A percentile compares a stretch with the other conserved stretches of the same genome.
These are phyloP conservation scores for Schwanniomyces occidentalis DNA, from an alignment of 805 yeast genomes.

Conservation along the genomic window DNA sequence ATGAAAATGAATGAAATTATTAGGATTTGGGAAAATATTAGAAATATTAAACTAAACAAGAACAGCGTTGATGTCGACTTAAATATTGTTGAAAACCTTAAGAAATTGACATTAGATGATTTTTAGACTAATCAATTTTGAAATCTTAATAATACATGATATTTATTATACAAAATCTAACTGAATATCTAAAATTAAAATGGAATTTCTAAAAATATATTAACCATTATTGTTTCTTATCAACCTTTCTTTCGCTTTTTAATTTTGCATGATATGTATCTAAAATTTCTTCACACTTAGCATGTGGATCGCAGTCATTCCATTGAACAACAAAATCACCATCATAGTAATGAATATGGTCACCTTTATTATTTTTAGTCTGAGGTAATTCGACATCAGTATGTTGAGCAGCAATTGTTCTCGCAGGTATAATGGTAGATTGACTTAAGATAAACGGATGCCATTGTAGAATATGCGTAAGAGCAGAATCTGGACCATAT, in stretches of 20 bases:
- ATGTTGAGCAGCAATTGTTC: constrained; percentile 34
- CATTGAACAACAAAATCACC: constrained; percentile 73
- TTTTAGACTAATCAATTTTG: constrained; percentile 10
- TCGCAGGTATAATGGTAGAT: constrained; percentile 66
- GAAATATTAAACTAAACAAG: constrained; percentile 13
- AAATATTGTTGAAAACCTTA: constrained; percentile 4
- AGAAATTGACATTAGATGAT: constrained; percentile 15
- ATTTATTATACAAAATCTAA: background rate
- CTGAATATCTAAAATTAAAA: background rate
- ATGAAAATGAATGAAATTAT: constrained; percentile 34
- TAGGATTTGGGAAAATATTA: constrained; percentile 26
- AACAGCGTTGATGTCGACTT: background rate
- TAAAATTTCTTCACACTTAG: constrained; percentile 54
- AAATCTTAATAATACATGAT: background rate
- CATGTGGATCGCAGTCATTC: constrained; percentile 52
- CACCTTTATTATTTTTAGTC: constrained; percentile 36
- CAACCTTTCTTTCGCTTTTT: constrained; percentile 7
- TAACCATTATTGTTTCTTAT: constrained; percentile 1
- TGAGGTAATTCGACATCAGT: constrained; percentile 11
- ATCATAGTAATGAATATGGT: constrained; percentile 49
- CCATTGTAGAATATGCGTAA: constrained; percentile 93
- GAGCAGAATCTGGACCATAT: constrained; percentile 60
- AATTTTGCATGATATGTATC: constrained; percentile 20
- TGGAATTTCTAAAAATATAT: background rate
- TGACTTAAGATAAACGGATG: constrained; percentile 79